Evolutionary conservation across 345 rosid species (phyloP).

Genomic region (Linum trigynum): DNA sequence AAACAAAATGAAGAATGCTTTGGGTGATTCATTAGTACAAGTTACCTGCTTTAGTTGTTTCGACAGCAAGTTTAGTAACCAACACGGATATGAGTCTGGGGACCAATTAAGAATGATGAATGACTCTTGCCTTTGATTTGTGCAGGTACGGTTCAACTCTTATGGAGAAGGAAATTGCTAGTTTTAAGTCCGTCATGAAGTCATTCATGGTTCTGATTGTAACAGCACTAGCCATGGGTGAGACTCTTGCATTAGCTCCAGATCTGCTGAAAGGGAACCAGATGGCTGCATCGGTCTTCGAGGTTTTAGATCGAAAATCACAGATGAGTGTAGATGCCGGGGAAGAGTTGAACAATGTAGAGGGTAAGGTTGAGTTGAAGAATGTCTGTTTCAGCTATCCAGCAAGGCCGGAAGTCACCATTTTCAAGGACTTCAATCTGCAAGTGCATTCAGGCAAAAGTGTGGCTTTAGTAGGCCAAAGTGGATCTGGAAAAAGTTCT

Average conservation of each 20-base stretch:
- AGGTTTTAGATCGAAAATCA: conserved; percentile 66
- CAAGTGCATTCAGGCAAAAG: conserved; percentile 59
- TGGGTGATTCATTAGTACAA: no score
- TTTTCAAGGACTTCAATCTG: conserved; percentile 66
- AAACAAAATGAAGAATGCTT: no score
- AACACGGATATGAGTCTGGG: no score
- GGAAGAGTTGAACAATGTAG: conserved; percentile 52
- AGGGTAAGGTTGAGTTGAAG: conserved; percentile 63
- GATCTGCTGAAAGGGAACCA: conserved; percentile 93
- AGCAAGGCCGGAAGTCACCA: conserved; percentile 67
- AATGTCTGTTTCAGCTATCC: conserved; percentile 77
- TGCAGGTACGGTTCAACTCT: conserved; percentile 84
- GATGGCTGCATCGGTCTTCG: conserved; percentile 85
- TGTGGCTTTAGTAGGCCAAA: conserved; percentile 91
- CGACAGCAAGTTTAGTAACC: no score
- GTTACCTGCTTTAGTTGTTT: no score
- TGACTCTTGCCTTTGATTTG: not conserved
- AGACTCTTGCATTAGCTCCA: conserved; percentile 77
- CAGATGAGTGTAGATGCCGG: conserved; percentile 53
- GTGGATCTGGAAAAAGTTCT: conserved; percentile 95
- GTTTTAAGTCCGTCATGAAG: conserved; percentile 81
- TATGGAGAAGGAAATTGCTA: conserved; percentile 74
- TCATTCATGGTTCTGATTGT: conserved; percentile 92
- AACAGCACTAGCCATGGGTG: conserved; percentile 96
- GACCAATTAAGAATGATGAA: not conserved